Percentiles rank a stretch among this genome's conserved stretches.
phyloP scores from a whole-genome alignment of 257 asterid genomes.

The Gentiana straminea region DNA sequence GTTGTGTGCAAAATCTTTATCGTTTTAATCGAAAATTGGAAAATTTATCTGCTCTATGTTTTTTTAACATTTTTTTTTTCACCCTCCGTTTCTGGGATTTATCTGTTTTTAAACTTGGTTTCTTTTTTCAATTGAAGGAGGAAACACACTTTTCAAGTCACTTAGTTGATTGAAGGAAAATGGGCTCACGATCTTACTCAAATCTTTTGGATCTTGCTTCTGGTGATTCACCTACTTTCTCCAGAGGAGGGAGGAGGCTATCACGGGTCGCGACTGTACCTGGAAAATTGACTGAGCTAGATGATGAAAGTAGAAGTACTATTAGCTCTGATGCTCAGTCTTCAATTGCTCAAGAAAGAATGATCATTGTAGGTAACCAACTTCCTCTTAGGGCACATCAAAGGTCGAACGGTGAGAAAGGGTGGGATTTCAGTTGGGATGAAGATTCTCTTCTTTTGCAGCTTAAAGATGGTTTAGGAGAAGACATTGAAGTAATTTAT shows the following conservation, averaged over 20 bases:
- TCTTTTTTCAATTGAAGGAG: slow-evolving; percentile 6
- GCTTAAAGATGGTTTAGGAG: slow-evolving; percentile 77
- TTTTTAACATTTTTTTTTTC: slow-evolving; percentile 12
- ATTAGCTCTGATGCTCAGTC: slow-evolving; percentile 70
- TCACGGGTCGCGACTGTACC: slow-evolving; percentile 69
- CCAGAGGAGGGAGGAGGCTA: slow-evolving; percentile 48
- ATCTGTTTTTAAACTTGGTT: slow-evolving; percentile 16
- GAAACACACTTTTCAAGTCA: not conserved
- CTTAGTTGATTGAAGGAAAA: slow-evolving; percentile 9
- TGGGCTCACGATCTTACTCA: slow-evolving; percentile 80
- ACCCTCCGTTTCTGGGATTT: slow-evolving; percentile 9
- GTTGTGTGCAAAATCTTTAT: not conserved
- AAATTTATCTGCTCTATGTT: not conserved
- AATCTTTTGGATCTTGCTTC: slow-evolving; percentile 73
- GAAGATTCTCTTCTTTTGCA: slow-evolving; percentile 79
- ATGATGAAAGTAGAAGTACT: slow-evolving; percentile 60
- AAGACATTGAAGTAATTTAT: slow-evolving; percentile 68
- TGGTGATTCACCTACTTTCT: slow-evolving; percentile 46
- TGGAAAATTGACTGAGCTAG: slow-evolving; percentile 68
- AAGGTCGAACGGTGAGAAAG: slow-evolving; percentile 30
- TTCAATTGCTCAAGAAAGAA: slow-evolving; percentile 57
- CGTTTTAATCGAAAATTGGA: not conserved
- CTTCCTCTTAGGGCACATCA: slow-evolving; percentile 60
- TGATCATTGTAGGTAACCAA: slow-evolving; percentile 73
- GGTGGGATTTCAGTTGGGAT: slow-evolving; percentile 79